Base-by-base conservation (phyloP, 495 filamentous ascomycete species). In the Hypoxylon trugodes region DNA sequence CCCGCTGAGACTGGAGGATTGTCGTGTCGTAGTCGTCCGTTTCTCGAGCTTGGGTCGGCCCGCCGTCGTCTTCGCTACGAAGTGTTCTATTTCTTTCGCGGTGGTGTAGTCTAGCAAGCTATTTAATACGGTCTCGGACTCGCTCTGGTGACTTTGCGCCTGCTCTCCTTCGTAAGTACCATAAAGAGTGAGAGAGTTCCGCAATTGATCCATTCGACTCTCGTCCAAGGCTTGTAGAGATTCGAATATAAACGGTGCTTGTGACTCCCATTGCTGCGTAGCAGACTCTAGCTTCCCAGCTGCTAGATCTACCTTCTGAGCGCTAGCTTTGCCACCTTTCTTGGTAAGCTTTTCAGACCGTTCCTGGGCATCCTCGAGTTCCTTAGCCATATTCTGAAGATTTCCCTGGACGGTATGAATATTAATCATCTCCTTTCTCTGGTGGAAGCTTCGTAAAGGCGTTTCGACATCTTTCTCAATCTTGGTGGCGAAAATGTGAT, bases 211-310 rank as follows among this genome's bases (percentile, higher is more conserved):
- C 59, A 96, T 81, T 53, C 96, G 83, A 54, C 82, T 87, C 76
- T 99, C 96, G 59, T 99, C 96, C 13, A 93, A 78, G 5, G 92
- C 87, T 74, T 99, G 96, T 13, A 99, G 86, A 57, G 89, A 91
- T 74, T 98, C 96, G 71, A 96, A 98, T 52, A 97, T 89, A 75
- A 90, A 98, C 5, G 96, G 96, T 28, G 96, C 91, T 72, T 96
- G 91, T 6, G 95, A 96, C 28, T 97, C 89, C 96, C 96, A 99
- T 73, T 96, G 90, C 59, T 88, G 84, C 43, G 77, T 85, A 3
- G 93, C 89, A 64, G 85, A 87, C 46, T 96, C 90, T 10, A 95
- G 83, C 38, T 89, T 86, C 9, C 87, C 77, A 0, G 87, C 78
- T 3, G 94, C 95, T 47, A 81, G 82, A 6, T 94, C 90, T 33